Conservation (phyloP, 2,329 filamentous ascomycete species). For the Cryphonectria parasitica region DNA sequence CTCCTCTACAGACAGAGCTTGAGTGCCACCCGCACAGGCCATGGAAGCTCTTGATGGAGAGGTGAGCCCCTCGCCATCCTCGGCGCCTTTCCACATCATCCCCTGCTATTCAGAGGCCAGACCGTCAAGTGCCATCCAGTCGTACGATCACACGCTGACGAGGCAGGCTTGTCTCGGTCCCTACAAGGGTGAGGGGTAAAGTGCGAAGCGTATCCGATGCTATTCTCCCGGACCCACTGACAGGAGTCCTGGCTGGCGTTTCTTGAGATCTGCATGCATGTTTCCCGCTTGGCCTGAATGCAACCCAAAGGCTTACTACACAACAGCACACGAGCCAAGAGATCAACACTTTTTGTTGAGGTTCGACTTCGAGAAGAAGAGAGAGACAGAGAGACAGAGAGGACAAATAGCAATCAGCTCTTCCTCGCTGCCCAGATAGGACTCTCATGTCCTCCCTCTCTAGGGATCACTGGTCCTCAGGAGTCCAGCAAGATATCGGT, state of each 20-base stretch:
- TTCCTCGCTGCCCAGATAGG: neutral
- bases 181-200: constrained; percentile 27
- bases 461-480: neutral
- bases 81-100: neutral
- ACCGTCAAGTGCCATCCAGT: neutral
- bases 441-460: neutral
- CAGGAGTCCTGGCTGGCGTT: neutral
- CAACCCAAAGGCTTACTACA: neutral
- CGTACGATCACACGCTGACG: neutral
- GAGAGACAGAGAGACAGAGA: neutral
- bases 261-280: constrained; percentile 2
- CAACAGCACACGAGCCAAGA: neutral
- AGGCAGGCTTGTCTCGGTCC: neutral
- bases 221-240: constrained; percentile 3
- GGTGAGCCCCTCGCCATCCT: neutral
- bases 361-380: neutral
- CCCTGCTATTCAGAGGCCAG: neutral
- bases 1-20: neutral
- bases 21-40: neutral
- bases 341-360: neutral
- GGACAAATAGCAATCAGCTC: neutral
- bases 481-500: neutral
- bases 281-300: neutral
- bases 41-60: neutral
- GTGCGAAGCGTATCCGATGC: constrained; percentile 7